These are phyloP conservation scores for Silene vulgaris DNA, from an alignment of 179 eudicot species.

Conservation along the genomic window DNA sequence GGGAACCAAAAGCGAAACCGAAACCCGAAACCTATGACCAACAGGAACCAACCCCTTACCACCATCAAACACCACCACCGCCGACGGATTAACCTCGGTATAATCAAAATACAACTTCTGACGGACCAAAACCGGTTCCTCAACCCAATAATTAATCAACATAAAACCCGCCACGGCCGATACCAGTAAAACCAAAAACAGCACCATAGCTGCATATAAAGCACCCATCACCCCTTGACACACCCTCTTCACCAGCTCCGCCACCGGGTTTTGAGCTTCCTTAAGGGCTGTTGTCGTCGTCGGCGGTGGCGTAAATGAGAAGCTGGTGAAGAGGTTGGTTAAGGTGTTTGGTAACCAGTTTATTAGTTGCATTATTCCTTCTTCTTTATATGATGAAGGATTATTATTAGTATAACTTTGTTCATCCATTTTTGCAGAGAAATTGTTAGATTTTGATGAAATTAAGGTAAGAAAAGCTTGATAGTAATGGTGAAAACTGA, in stretches of 20 bases:
- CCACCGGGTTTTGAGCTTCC: conserved; percentile 4
- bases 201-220: conserved; percentile 35
- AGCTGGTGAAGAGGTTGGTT: conserved; percentile 18
- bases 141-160: conserved; percentile 49
- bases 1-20: conserved; percentile 48
- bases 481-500: too few species aligned
- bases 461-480: too few species aligned
- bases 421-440: conserved; percentile 12
- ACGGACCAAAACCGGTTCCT: conserved; percentile 47
- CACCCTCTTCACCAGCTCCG: conserved; percentile 29
- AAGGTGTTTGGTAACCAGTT: conserved; percentile 26
- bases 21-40: conserved; percentile 49
- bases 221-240: conserved; percentile 50
- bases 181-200: conserved; percentile 34
- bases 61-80: conserved; percentile 29
- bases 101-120: conserved; percentile 59
- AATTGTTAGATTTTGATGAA: too few species aligned
- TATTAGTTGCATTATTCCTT: conserved; percentile 15
- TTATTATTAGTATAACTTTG: not conserved
- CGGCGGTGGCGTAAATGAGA: too few species aligned
- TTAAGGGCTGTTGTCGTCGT: too few species aligned
- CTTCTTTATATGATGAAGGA: not conserved
- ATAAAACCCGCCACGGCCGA: conserved; percentile 43
- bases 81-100: conserved; percentile 37
- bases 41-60: conserved; percentile 33